Evolutionary conservation across 495 filamentous ascomycete species (phyloP), one percentile per base, ranked within the genome.

Genomic region (Ramalina intermedia): DNA sequence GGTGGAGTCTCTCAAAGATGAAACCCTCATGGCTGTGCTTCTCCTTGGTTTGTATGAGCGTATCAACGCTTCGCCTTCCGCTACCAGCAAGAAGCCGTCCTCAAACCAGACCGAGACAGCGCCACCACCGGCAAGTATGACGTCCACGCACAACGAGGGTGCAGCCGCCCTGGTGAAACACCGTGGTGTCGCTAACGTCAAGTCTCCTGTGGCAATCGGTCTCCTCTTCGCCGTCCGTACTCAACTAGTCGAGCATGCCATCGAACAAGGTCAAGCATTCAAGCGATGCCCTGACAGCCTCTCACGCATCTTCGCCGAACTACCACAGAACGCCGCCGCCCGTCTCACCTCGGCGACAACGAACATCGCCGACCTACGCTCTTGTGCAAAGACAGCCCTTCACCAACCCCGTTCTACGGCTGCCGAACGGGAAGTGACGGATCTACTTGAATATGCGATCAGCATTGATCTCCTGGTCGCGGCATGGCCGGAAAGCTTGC

Each of bases 41-140:
- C 56, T 82, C 24, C 62, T 84, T 39, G 76, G 74, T 0, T 70
- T 78, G n/a, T 84, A 77, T 49, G 80, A 84, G 70, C 51, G 50
- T 36, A 51, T 55, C 37, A 45, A 40, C 33, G 48, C 53, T 17
- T 38, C 49, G 13, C 36, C 43, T 20, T 44, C 37, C 18, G 43
- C 41, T 16, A 38, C 39, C 11, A 49, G 14, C 18, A 8, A n/a
- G 37, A 37, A 12, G 26, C 6, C 18, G 36, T 29, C 8, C 7
- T 33, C 29, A 33, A 2, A 33, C 8, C 29, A 13, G 5, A 33
- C 29, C 3, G 6, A 33, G 8, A 0, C 7, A 1, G 12, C 8
- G 2, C 2, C 29, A 7, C 12, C 29, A 33, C 29, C 29, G 12
- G 29, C 45, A 24, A 24, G 48, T 3, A 55, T 55, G 53, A 43